Percentiles rank a stretch among this genome's conserved stretches.
These are phyloP conservation scores for Globisporangium sylvaticum DNA, from an alignment of 352 stramenopile genomes.

Conservation along the genomic window DNA sequence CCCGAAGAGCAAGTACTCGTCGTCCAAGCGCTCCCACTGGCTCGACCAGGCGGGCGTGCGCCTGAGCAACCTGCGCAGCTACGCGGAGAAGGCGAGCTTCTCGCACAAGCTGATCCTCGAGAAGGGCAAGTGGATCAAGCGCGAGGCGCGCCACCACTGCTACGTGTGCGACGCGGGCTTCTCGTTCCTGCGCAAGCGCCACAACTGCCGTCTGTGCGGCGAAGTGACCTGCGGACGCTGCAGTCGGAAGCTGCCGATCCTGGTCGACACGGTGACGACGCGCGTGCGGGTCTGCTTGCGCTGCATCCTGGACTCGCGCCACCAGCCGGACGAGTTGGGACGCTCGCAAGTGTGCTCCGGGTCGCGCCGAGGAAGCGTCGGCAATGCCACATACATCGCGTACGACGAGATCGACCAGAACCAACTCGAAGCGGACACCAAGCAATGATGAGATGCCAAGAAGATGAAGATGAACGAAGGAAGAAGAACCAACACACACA, in stretches of 20 bases:
- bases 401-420: slow-evolving; percentile 45
- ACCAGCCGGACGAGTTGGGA: slow-evolving; percentile 49
- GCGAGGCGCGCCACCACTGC: slow-evolving; percentile 49
- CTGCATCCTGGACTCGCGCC: slow-evolving; percentile 70
- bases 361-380: slow-evolving; percentile 34
- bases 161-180: slow-evolving; percentile 64
- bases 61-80: slow-evolving; percentile 52
- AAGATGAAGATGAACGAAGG: background rate
- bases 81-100: slow-evolving; percentile 70
- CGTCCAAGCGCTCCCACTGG: slow-evolving; percentile 52
- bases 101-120: slow-evolving; percentile 49
- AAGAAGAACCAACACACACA: background rate
- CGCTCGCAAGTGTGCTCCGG: slow-evolving; percentile 23
- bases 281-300: slow-evolving; percentile 73
- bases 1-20: slow-evolving; percentile 72
- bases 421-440: background rate
- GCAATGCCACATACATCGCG: slow-evolving; percentile 61
- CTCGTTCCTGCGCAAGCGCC: slow-evolving; percentile 71
- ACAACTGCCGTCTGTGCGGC: slow-evolving; percentile 73
- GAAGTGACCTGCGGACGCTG: slow-evolving; percentile 68
- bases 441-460: background rate
- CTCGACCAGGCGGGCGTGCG: slow-evolving; percentile 52
- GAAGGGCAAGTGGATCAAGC: slow-evolving; percentile 34
- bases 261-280: slow-evolving; percentile 52
- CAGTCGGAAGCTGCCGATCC: slow-evolving; percentile 65